Conservation (phyloP, 208 protist genomes). For the Acanthamoeba castellanii region DNA sequence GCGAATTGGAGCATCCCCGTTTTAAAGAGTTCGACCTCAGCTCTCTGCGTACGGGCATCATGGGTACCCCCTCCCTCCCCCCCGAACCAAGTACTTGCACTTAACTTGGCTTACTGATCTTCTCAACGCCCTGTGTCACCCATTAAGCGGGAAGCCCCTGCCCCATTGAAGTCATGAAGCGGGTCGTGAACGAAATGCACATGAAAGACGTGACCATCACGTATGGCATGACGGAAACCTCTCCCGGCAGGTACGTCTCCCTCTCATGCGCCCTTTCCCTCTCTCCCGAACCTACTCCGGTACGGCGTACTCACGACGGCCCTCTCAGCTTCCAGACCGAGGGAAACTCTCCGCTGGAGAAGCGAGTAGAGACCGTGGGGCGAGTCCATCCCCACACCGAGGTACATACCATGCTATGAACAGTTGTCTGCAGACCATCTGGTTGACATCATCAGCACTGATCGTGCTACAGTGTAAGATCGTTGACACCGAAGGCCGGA, state of each 20-base stretch:
- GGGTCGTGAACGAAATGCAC: slow-evolving; percentile 83
- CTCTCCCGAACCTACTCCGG: not conserved
- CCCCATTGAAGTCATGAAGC: slow-evolving; percentile 86
- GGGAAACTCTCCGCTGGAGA: slow-evolving; percentile 68
- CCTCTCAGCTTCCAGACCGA: slow-evolving; percentile 78
- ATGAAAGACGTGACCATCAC: slow-evolving; percentile 85
- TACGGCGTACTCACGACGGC: not conserved
- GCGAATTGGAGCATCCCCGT: slow-evolving; percentile 80
- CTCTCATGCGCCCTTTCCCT: not conserved
- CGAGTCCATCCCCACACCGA: slow-evolving; percentile 86
- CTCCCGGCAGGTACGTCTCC: slow-evolving; percentile 78
- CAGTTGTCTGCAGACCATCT: not conserved
- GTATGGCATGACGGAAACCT: slow-evolving; percentile 91
- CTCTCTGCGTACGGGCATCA: slow-evolving; percentile 88
- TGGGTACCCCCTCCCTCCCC: slow-evolving; percentile 75
- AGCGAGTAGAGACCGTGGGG: slow-evolving; percentile 85
- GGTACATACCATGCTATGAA: not conserved
- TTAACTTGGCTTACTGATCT: not conserved
- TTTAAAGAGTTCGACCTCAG: slow-evolving; percentile 83
- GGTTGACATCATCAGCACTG: not conserved
- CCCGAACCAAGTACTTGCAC: not conserved
- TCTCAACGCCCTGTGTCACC: not conserved
- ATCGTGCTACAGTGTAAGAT: slow-evolving; percentile 77
- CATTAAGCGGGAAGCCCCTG: slow-evolving; percentile 81
- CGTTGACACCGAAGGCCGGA: slow-evolving; percentile 79